These are phyloP conservation scores for Musa balbisiana DNA, from an alignment of 202 grass and related monocot species.

Conservation along the genomic window DNA sequence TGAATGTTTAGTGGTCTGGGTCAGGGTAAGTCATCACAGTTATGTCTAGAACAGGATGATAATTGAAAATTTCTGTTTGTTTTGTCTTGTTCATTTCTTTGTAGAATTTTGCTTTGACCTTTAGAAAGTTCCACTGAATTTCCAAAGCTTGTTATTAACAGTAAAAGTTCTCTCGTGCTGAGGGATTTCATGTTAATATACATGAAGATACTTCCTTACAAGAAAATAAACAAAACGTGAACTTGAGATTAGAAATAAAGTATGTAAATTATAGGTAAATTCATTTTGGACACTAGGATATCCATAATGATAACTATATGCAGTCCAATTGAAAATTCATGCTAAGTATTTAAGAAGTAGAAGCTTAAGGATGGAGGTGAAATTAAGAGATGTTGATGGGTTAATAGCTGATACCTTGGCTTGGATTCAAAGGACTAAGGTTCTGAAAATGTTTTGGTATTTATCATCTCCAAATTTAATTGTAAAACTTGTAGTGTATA, in stretches of 20 bases:
- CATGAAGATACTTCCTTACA: too few relatives aligned
- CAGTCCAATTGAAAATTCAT: not conserved
- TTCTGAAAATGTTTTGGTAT: not conserved
- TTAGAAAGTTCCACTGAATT: not conserved
- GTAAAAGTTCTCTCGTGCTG: too few relatives aligned
- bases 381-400: not conserved
- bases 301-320: not conserved
- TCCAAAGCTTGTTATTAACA: not conserved
- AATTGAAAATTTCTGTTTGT: not conserved
- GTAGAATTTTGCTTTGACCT: not conserved
- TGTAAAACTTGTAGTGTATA: too few relatives aligned
- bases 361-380: not conserved
- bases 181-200: too few relatives aligned
- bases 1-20: not conserved
- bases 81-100: not conserved
- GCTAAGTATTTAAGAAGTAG: not conserved
- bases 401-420: not conserved
- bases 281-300: not conserved
- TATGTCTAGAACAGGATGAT: not conserved
- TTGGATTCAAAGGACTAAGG: not conserved
- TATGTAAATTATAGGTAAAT: not conserved
- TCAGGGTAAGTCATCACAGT: too few relatives aligned
- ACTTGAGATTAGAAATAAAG: too few relatives aligned
- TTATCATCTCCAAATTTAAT: not conserved
- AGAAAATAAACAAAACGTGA: too few relatives aligned